Evolutionary conservation across 2,329 filamentous ascomycete species (phyloP), one percentile per base, ranked within the genome.

Genomic region (Cephalotrichum gorgonifer): DNA sequence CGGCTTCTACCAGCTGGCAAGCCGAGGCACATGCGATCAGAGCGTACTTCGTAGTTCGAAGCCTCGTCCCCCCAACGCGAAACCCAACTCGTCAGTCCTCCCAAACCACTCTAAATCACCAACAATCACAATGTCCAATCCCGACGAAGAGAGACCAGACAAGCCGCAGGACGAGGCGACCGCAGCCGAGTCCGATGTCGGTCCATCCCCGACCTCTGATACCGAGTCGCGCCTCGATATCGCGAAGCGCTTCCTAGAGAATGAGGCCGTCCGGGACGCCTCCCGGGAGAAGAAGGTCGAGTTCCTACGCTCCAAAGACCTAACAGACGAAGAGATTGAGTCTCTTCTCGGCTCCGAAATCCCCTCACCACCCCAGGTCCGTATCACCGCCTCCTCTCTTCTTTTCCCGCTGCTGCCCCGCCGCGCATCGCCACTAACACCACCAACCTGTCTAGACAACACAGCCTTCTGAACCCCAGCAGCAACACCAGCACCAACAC

Each of bases 231-330:
- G 58, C 30, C 57, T 71, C 31, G 79, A 88, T 15, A 79, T 88
- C 60, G 88, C 89, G 26, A 74, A 76, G 41, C 78, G 73, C 48
- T 96, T 95, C 60, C 75, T 96, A 4, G 72, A 86, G 46, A 84
- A 94, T 52, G 80, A 86, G 7, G 72, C 75, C 20, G 86, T 95
- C 50, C 79, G 76, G 51, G 70, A 83, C 63, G 80, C 84, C 30
- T 73, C 84, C 0, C 73, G 74, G 42, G 83, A 87, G 50, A 83
- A 81, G 64, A 95, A 95, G 68, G 71, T 77, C 20, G 76, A 78
- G 7, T 95, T 95, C 56, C 69, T 96, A 2, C 75, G 82, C 58
- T 79, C 78, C 46, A 96, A 96, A 63, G 87, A 87, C 3, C 69
- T 95, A 7, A 68, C 67, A 3, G 68, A 76, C 4, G 71, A 75